Base-by-base conservation (phyloP, 1,139 yeast species). In the Blastobotrys malaysiensis region DNA sequence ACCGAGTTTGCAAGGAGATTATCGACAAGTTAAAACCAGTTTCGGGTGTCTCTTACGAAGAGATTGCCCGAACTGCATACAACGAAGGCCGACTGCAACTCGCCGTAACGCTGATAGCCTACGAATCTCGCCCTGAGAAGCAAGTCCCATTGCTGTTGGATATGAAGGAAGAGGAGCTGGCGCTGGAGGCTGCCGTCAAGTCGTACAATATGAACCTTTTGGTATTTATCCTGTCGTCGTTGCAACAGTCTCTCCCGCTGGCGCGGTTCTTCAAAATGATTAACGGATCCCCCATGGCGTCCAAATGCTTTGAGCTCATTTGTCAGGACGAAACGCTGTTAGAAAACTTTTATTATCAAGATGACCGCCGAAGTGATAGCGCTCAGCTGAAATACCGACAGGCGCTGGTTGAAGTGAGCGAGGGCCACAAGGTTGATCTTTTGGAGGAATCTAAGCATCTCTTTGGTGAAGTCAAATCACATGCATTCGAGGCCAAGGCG, bases 81-180 rank as follows among this genome's bases (percentile, higher is more conserved):
- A 85, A 86, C 60, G 97, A 93, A 68, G 99, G 99, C 1, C 75
- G 98, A 39, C 69, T 78, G 4, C 76, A 77, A 24, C 71, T 93
- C 24, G 86, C 97, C 36, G 81, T 84, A 55, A 72, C 79, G 49
- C 69, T 91, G 24, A 77, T 88, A 2, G 79, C 83, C 52, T 71
- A 83, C 55, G 98, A 93, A 65, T 85, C 88, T 0, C 75, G 84
- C 4, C 78, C 86, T 0, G 74, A 76, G 1, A 77, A 79, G 54
- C 87, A 86, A 59, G 79, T 90, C 0, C 79, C 82, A 13, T 75
- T 86, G 55, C 75, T 88, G 46, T 68, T 90, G 44, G 81, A 80
- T 27, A 83, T 88, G 76, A 88, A 86, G 49, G 95, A 90, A 63
- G 74, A 81, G 45, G 88, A 82, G 57, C 66, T 81, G 45, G 96